Evolutionary conservation across 805 yeast species (phyloP).

Genomic region (Yarrowia bubula): DNA sequence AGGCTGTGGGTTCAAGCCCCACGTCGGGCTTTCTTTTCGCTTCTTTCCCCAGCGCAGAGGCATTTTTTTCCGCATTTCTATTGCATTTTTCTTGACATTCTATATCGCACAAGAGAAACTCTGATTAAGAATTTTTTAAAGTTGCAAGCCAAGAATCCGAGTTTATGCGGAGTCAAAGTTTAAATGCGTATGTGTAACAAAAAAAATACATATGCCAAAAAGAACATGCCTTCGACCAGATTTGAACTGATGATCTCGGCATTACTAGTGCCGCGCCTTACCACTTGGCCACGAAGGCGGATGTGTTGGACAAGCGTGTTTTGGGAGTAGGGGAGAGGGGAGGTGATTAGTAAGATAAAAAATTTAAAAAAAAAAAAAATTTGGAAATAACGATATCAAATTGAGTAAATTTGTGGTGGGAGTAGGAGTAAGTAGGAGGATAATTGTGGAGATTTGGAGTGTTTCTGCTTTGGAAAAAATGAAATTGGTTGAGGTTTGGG

Average conservation of each 20-base stretch:
- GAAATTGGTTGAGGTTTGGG: too few species aligned
- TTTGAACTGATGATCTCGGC: constrained; percentile 21
- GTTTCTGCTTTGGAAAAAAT: too few species aligned
- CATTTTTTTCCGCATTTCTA: neutral
- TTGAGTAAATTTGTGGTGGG: too few species aligned
- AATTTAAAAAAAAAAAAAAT: neutral
- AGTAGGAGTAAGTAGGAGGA: too few species aligned
- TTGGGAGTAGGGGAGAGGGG: neutral
- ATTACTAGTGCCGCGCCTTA: constrained; percentile 22
- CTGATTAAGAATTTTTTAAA: neutral
- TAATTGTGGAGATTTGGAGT: too few species aligned
- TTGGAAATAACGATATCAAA: too few species aligned
- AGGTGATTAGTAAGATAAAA: neutral
- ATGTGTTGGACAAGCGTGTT: too few species aligned
- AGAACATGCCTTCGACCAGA: constrained; percentile 13
- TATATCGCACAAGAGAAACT: neutral
- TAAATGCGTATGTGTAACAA: too few species aligned
- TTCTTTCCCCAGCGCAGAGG: neutral
- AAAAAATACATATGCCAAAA: neutral
- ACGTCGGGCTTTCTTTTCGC: constrained; percentile 25
- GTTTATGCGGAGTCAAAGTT: too few species aligned
- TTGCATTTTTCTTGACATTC: neutral
- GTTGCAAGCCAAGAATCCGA: neutral
- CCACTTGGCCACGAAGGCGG: constrained; percentile 25
- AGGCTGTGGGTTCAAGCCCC: constrained; percentile 28